phyloP scores from a whole-genome alignment of 2,329 filamentous ascomycete genomes.

The Colletotrichum somersetense region DNA sequence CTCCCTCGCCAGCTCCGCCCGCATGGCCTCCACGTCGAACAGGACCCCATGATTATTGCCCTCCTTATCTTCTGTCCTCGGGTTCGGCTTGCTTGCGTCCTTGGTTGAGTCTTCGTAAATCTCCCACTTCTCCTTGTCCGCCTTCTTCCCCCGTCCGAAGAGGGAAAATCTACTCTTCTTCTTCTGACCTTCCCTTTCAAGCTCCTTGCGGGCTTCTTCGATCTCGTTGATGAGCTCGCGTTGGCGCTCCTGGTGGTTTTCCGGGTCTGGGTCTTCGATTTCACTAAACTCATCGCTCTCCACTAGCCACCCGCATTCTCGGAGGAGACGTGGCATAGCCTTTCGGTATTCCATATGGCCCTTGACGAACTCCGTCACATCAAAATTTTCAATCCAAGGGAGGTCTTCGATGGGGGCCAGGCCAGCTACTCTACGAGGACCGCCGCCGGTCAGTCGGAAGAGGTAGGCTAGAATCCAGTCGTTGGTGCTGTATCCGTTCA shows the following conservation, averaged over 20 bases:
- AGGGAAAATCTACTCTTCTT: conserved; percentile 74
- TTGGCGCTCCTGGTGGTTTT: conserved; percentile 89
- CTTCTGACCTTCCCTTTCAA: conserved; percentile 80
- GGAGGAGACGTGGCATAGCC: conserved; percentile 88
- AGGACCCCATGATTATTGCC: conserved; percentile 75
- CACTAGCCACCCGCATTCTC: conserved; percentile 90
- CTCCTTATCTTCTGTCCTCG: conserved; percentile 61
- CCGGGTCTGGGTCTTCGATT: conserved; percentile 97
- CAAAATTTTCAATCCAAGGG: conserved; percentile 88
- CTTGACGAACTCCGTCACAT: conserved; percentile 86
- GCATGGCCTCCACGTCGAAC: conserved; percentile 96
- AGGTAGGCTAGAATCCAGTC: conserved; percentile 98
- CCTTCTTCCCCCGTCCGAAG: conserved; percentile 85
- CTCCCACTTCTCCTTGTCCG: conserved; percentile 91
- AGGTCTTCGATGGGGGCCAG: conserved; percentile 81
- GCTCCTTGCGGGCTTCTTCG: conserved; percentile 88
- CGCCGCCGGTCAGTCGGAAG: conserved; percentile 93
- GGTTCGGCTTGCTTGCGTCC: conserved; percentile 53
- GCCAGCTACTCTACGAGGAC: conserved; percentile 89
- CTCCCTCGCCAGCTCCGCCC: conserved; percentile 83
- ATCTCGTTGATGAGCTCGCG: conserved; percentile 96
- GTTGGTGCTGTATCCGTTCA: conserved; percentile 93
- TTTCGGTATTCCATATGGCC: conserved; percentile 98
- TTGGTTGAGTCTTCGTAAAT: conserved; percentile 80
- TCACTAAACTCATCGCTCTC: conserved; percentile 95